phyloP scores from a whole-genome alignment of 2,329 filamentous ascomycete species.

The Calonectria crousiana region DNA sequence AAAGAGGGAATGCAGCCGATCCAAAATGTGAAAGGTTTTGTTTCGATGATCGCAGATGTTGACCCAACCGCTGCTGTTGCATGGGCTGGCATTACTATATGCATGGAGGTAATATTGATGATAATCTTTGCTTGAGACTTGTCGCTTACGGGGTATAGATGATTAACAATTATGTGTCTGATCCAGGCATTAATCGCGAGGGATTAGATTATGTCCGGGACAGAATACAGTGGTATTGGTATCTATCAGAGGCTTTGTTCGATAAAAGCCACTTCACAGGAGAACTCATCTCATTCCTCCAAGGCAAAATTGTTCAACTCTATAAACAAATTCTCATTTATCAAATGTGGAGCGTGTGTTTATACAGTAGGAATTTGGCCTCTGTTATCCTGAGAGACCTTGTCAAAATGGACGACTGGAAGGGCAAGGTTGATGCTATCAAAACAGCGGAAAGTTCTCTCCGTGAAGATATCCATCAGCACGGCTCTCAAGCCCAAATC shows the following conservation, averaged over 20 bases:
- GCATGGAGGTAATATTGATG: not conserved
- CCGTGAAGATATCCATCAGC: not conserved
- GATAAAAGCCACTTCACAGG: not conserved
- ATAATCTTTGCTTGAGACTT: not conserved
- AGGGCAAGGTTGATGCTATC: not conserved
- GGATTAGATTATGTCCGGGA: constrained; percentile 18
- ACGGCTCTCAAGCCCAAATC: not conserved
- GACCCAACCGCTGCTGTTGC: constrained; percentile 19
- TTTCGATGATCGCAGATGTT: not conserved
- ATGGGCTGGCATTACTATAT: constrained; percentile 2
- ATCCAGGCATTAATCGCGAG: constrained; percentile 7
- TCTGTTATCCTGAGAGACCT: not conserved
- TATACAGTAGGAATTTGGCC: not conserved
- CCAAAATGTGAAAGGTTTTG: constrained; percentile 8
- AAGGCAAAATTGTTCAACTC: not conserved
- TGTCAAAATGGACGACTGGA: constrained; percentile 3
- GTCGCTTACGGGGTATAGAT: not conserved
- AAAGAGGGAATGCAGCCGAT: constrained; percentile 4
- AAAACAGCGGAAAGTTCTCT: constrained; percentile 7
- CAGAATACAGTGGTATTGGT: constrained; percentile 17
- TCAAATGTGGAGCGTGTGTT: constrained; percentile 10
- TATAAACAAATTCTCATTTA: constrained; percentile 3
- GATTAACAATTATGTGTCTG: not conserved
- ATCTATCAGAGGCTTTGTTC: not conserved
- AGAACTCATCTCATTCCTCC: accelerated